Conservation (phyloP, 495 filamentous ascomycete species). For the Pyrenula aspistea region DNA sequence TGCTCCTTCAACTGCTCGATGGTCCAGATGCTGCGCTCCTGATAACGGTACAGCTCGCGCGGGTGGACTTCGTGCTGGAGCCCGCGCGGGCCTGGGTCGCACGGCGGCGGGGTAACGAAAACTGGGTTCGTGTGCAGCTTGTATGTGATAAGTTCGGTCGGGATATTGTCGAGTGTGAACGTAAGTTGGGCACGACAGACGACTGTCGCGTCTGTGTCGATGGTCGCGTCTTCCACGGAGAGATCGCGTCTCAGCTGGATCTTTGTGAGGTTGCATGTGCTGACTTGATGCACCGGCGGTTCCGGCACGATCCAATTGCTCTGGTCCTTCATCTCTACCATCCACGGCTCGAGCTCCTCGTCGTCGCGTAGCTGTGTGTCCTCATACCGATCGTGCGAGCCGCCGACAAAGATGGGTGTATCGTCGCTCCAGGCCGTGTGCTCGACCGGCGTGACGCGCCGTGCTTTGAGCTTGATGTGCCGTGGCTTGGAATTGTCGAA, state of each 20-base stretch:
- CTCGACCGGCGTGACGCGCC: conserved; percentile 1
- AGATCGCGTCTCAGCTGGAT: not conserved
- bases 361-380: not conserved
- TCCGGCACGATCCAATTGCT: not conserved
- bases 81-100: conserved; percentile 2
- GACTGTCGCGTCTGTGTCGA: not conserved
- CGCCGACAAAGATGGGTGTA: not conserved
- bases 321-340: not conserved
- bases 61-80: not conserved
- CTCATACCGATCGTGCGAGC: not conserved
- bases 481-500: not conserved
- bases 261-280: not conserved
- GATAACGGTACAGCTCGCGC: not conserved
- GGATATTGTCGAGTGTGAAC: conserved; percentile 1
- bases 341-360: not conserved
- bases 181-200: conserved; percentile 1
- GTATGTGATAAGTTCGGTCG: not conserved
- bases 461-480: not conserved
- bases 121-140: conserved; percentile 3
- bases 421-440: not conserved
- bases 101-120: conserved; percentile 1
- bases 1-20: conserved; percentile 1
- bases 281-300: not conserved
- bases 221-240: conserved; percentile 1
- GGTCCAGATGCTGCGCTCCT: conserved; percentile 2